Conservation (phyloP, 2,329 filamentous ascomycete species). For the Paecilomyces fulvus region DNA sequence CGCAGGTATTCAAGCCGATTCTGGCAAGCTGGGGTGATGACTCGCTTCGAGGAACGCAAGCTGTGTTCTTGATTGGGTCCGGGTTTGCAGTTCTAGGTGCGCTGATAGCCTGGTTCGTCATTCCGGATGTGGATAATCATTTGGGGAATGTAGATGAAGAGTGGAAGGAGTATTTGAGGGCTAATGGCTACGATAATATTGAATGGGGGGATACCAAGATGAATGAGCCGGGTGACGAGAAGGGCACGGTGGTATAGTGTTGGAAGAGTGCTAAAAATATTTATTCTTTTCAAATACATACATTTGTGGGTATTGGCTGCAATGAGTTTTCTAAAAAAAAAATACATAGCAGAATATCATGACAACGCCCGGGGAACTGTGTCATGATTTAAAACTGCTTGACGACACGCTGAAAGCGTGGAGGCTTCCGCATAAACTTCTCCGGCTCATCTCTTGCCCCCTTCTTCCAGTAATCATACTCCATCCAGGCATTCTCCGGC, state of each 20-base stretch:
- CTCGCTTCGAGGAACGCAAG: slow-evolving; percentile 38
- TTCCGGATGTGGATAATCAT: slow-evolving; percentile 35
- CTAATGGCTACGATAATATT: slow-evolving; percentile 28
- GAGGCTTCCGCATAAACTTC: slow-evolving; percentile 34
- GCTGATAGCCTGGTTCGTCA: slow-evolving; percentile 37
- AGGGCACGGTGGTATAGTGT: background rate
- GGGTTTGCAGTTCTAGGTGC: slow-evolving; percentile 43
- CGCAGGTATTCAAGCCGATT: slow-evolving; percentile 45
- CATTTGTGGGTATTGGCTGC: background rate
- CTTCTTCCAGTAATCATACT: slow-evolving; percentile 56
- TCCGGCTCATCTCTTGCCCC: slow-evolving; percentile 42
- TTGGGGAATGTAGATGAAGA: slow-evolving; percentile 38
- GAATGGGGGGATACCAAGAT: background rate
- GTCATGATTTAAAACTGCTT: slow-evolving; percentile 21
- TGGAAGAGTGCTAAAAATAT: background rate
- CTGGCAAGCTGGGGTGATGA: slow-evolving; percentile 36
- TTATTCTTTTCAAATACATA: background rate
- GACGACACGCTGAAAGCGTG: slow-evolving; percentile 26
- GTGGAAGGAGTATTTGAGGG: slow-evolving; percentile 38
- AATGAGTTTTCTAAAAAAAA: background rate
- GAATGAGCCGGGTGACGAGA: background rate
- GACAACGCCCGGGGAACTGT: background rate
- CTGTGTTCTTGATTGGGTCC: slow-evolving; percentile 44
- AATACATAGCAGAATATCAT: background rate
- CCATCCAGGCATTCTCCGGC: slow-evolving; percentile 58